Evolutionary conservation across 116 monocot genomes (phyloP).

Genomic region (Papilionanthe hybrid): DNA sequence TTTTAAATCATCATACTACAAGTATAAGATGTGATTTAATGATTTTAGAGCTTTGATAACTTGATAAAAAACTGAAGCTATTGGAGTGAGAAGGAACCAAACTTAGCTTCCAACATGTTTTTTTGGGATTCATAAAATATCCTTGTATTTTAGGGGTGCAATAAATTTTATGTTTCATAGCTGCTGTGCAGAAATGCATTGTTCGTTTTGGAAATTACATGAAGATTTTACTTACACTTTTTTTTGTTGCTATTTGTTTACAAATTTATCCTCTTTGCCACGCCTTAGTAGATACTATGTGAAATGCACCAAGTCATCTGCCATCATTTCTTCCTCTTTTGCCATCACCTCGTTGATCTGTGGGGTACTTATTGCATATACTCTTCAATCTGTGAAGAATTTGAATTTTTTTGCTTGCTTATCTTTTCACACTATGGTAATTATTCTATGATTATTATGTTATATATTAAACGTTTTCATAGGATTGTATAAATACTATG

Average conservation of each 20-base stretch:
- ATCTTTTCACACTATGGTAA: no score
- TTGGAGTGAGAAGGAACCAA: neutral
- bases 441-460: no score
- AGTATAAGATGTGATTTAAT: neutral
- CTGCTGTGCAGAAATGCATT: neutral
- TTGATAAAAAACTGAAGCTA: neutral
- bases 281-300: neutral
- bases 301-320: no score
- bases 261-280: neutral
- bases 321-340: no score
- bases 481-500: no score
- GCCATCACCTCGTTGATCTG: no score
- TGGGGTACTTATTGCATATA: no score
- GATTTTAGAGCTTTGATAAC: neutral
- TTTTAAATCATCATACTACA: neutral
- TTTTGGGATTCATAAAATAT: neutral
- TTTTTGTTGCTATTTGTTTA: neutral
- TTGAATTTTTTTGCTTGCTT: no score
- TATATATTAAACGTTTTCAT: no score
- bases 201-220: neutral
- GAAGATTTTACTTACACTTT: neutral
- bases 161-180: neutral
- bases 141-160: neutral
- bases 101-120: neutral
- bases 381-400: no score